Evolutionary conservation across 129 eudicot species (phyloP).

Genomic region (Flaveria robusta): DNA sequence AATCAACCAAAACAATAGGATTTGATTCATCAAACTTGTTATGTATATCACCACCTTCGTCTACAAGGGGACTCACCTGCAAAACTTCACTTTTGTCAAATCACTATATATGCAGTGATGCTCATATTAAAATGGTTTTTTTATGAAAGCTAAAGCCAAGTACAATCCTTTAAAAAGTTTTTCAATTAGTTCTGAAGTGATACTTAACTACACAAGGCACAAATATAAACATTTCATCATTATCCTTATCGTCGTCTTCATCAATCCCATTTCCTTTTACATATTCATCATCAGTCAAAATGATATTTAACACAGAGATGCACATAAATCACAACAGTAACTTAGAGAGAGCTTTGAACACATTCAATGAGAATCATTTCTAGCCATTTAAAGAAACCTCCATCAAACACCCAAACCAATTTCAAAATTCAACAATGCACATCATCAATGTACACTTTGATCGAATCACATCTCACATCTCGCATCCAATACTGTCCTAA

Average conservation of each 20-base stretch:
- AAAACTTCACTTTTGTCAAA: constrained; percentile 27
- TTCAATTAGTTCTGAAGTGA: background rate
- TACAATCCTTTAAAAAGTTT: background rate
- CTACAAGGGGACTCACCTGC: constrained; percentile 43
- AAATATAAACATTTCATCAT: background rate
- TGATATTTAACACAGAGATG: background rate
- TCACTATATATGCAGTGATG: background rate
- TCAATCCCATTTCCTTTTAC: too few relatives aligned
- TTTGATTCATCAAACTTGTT: constrained; percentile 38
- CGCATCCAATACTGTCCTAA: background rate
- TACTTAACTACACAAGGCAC: background rate
- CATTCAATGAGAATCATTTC: background rate
- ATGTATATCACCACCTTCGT: constrained; percentile 36
- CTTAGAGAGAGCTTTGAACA: background rate
- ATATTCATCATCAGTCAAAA: constrained; percentile 10
- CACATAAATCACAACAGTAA: background rate
- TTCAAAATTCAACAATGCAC: constrained; percentile 4
- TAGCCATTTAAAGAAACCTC: background rate
- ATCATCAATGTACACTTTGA: constrained; percentile 2
- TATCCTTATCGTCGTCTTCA: background rate
- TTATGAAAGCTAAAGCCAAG: background rate
- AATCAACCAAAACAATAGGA: constrained; percentile 62
- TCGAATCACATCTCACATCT: constrained; percentile 4
- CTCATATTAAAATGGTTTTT: background rate
- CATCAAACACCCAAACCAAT: constrained; percentile 19